These are phyloP conservation scores for Malassezia cuniculi DNA, from an alignment of 1,284 basidiomycete genomes.

Conservation along the genomic window DNA sequence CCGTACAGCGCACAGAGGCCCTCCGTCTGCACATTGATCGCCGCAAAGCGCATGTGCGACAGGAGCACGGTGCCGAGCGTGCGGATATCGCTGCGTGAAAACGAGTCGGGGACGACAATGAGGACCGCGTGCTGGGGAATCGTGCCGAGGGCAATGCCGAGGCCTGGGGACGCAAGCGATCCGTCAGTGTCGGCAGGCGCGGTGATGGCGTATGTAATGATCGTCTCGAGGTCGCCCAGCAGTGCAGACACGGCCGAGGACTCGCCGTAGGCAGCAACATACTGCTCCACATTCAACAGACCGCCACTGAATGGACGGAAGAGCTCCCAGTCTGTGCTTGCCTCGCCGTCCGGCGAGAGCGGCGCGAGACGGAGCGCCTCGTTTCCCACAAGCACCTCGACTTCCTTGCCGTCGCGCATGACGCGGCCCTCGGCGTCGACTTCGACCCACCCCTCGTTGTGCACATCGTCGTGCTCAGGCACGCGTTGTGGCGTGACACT, in stretches of 20 bases:
- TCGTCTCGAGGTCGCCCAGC: slow-evolving; percentile 29
- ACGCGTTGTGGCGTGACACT: slow-evolving; percentile 27
- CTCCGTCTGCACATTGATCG: slow-evolving; percentile 38
- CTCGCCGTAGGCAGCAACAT: slow-evolving; percentile 30
- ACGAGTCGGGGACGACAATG: slow-evolving; percentile 83
- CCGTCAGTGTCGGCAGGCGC: slow-evolving; percentile 21
- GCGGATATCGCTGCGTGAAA: slow-evolving; percentile 68
- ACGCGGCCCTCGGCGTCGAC: slow-evolving; percentile 16
- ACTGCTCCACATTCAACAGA: slow-evolving; percentile 30
- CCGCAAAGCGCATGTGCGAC: slow-evolving; percentile 56
- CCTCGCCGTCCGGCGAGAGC: slow-evolving; percentile 10
- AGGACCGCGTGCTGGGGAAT: slow-evolving; percentile 58
- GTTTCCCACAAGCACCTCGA: slow-evolving; percentile 33
- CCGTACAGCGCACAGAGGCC: slow-evolving; percentile 91
- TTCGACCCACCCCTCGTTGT: slow-evolving; percentile 34
- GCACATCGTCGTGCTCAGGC: slow-evolving; percentile 41
- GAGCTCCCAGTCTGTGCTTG: slow-evolving; percentile 26
- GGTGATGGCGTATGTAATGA: slow-evolving; percentile 33
- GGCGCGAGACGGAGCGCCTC: slow-evolving; percentile 32
- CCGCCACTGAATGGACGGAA: slow-evolving; percentile 37
- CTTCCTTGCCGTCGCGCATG: slow-evolving; percentile 2
- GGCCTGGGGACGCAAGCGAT: slow-evolving; percentile 17
- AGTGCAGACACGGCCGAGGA: slow-evolving; percentile 27
- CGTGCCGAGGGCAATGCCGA: slow-evolving; percentile 28
- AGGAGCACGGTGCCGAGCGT: slow-evolving; percentile 66